Base-by-base conservation (phyloP, 495 filamentous ascomycete species). In the Lentithecium fluviatile region DNA sequence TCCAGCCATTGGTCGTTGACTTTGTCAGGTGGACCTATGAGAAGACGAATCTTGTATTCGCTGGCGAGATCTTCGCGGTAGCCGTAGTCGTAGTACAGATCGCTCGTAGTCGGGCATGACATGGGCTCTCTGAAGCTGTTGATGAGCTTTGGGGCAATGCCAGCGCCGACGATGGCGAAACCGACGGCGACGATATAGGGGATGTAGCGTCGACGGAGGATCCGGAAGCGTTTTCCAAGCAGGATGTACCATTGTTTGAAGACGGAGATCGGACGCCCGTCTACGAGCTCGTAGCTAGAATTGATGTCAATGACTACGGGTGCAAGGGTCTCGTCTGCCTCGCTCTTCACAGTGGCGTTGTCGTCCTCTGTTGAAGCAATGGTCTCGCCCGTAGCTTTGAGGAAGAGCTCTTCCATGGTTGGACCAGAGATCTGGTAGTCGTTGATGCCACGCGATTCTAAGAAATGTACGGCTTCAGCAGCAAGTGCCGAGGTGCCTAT, bases 351-450 rank as follows among this genome's bases (percentile, higher is more conserved):
- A 17, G 17, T 29, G 10, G 53, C n/a, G n/a, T n/a, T 43, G 13
- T 23, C 23, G 6, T 11, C 20, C 12, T 10, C 8, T 4, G 51
- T 52, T 32, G 19, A 26, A 25, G 49, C 40, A 13, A 60, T 52
- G 7, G 34, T 51, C 23, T 93, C 88, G 55, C 88, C 86, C 0
- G 91, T 89, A 32, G 92, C 80, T 56, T 88, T 88, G 52, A 95
- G 73, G 71, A 96, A 96, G 0, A 95, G 87, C 67, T 91, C 88
- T 69, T 92, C 89, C 60, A 96, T 94, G 0, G 88, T 93, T 2
- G 91, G 90, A 0, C 90, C 89, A 29, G 84, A 84, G 37, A 92
- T 83, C 45, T 87, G 83, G 69, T 91, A 91, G 37, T 92, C 87
- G 1, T 76, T 73, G 38, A 89, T 78, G 1, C 81, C 82, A 1